Evolutionary conservation across 768 basidiomycete genomes (phyloP).

Genomic region (Dioszegia crocea): DNA sequence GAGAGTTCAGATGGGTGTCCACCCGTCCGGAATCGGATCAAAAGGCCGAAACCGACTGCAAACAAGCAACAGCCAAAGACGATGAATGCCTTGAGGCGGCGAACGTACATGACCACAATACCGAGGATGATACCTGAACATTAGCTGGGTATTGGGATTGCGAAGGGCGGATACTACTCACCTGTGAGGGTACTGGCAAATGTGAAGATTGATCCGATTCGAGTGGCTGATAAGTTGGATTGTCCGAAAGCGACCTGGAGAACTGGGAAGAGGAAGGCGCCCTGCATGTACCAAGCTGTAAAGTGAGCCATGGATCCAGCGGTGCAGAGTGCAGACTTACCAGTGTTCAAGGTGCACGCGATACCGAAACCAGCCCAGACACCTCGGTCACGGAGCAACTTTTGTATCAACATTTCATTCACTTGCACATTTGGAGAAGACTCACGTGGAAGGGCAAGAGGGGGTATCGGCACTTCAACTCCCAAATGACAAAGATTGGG

Average conservation of each 20-base stretch:
- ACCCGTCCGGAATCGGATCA: conserved; percentile 33
- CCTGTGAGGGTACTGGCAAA: conserved; percentile 45
- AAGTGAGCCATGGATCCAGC: neutral
- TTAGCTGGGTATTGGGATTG: neutral
- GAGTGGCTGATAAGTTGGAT: conserved; percentile 25
- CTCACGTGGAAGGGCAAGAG: conserved; percentile 30
- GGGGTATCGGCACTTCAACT: conserved; percentile 32
- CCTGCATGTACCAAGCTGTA: conserved; percentile 40
- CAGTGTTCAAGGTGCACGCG: conserved; percentile 38
- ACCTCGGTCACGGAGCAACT: conserved; percentile 38
- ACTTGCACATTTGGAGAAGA: neutral
- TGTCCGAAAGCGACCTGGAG: conserved; percentile 42
- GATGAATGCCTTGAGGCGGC: conserved; percentile 41
- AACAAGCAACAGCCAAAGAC: conserved; percentile 39
- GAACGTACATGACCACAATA: conserved; percentile 37
- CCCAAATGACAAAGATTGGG: conserved; percentile 39
- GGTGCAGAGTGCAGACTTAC: conserved; percentile 1
- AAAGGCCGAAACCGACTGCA: conserved; percentile 41
- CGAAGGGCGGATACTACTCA: neutral
- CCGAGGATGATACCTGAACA: conserved; percentile 22
- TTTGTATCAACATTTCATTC: neutral
- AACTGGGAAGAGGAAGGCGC: conserved; percentile 43
- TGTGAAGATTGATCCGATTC: conserved; percentile 40
- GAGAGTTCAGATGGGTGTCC: conserved; percentile 10
- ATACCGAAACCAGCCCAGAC: conserved; percentile 43